A percentile compares a stretch with the other conserved stretches of the same genome.
phyloP scores from a whole-genome alignment of 495 filamentous ascomycete species.

The Acidomyces sp. region DNA sequence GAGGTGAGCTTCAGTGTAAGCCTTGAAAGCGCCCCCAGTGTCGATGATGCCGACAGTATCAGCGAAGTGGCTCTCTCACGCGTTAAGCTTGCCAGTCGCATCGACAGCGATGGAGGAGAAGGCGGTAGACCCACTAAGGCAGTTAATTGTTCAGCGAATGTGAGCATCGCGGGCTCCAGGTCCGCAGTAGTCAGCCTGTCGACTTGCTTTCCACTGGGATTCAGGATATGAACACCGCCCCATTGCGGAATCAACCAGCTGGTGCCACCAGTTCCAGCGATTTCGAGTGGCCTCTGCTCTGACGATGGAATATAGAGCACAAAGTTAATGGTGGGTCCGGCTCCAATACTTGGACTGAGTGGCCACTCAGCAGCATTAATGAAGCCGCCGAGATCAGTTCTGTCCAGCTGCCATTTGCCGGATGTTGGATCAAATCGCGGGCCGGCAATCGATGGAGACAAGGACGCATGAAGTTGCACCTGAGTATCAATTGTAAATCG shows the following conservation, averaged over 20 bases:
- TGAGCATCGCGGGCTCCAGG: constrained; percentile 67
- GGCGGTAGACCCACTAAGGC: constrained; percentile 78
- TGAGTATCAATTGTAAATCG: constrained; percentile 97
- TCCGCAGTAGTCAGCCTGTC: constrained; percentile 39
- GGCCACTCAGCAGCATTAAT: constrained; percentile 98
- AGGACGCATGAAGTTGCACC: constrained; percentile 78
- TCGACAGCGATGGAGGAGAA: constrained; percentile 62
- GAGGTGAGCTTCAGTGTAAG: constrained; percentile 73
- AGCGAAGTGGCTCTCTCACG: constrained; percentile 77
- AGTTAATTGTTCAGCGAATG: constrained; percentile 84
- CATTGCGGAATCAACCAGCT: constrained; percentile 95
- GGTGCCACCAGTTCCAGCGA: constrained; percentile 58
- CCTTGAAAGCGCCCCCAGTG: constrained; percentile 80
- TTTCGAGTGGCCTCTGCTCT: constrained; percentile 49
- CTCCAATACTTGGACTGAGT: constrained; percentile 82
- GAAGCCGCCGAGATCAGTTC: constrained; percentile 82
- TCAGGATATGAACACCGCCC: constrained; percentile 80
- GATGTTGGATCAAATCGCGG: constrained; percentile 41
- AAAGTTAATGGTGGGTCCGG: constrained; percentile 88
- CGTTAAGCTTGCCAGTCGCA: constrained; percentile 71
- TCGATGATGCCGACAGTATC: constrained; percentile 80
- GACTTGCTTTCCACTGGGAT: constrained; percentile 35
- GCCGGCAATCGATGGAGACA: constrained; percentile 55
- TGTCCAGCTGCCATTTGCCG: constrained; percentile 54
- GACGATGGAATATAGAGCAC: constrained; percentile 65